These are phyloP conservation scores for Isabelozyma pseudorhagii DNA, from an alignment of 805 yeast species.

Conservation along the genomic window DNA sequence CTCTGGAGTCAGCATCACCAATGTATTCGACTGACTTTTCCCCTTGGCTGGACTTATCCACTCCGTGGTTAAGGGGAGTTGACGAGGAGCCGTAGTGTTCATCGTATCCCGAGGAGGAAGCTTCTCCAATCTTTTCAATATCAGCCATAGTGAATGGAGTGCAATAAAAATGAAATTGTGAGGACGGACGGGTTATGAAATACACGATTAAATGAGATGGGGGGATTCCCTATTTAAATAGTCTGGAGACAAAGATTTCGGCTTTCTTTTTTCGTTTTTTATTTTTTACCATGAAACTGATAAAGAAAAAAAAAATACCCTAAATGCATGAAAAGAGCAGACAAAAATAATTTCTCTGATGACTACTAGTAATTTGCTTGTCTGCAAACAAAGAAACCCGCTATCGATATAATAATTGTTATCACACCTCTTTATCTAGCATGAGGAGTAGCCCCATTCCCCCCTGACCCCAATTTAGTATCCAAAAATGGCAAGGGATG, in stretches of 20 bases:
- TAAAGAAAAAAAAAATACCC: not conserved
- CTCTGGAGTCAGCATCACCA: slow-evolving; percentile 3
- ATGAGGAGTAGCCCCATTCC: not conserved
- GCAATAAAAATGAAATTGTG: not conserved
- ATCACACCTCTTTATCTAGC: not conserved
- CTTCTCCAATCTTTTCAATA: slow-evolving; percentile 2
- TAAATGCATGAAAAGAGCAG: not conserved
- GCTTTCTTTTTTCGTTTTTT: not conserved
- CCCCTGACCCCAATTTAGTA: too few species aligned
- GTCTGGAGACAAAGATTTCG: not conserved
- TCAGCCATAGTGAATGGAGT: not conserved
- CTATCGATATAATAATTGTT: not conserved
- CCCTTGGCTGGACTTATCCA: not conserved
- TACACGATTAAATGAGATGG: too few species aligned
- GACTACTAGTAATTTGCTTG: not conserved
- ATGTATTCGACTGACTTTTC: slow-evolving; percentile 3
- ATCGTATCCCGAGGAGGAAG: not conserved
- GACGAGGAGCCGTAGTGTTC: not conserved
- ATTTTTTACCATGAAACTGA: not conserved
- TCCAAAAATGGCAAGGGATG: too few species aligned
- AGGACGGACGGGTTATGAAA: not conserved
- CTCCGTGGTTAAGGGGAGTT: not conserved
- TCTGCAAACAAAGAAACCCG: not conserved
- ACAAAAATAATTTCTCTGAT: not conserved
- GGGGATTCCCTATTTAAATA: not conserved